Evolutionary conservation across 192 early-diverging fungal genomes (phyloP).

Genomic region (Mortierella antarctica): DNA sequence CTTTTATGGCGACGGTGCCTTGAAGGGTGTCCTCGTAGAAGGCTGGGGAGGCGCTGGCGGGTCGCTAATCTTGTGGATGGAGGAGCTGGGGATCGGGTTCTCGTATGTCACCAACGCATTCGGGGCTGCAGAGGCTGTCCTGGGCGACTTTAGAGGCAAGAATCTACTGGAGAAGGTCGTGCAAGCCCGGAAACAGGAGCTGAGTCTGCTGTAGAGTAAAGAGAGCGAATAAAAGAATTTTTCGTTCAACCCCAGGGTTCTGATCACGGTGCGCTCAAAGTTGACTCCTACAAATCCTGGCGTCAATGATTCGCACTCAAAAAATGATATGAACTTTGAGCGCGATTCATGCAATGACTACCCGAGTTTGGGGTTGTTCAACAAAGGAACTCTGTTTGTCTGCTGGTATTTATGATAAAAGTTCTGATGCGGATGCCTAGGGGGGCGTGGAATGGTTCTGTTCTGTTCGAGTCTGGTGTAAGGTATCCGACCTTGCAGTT

Average conservation of each 20-base stretch:
- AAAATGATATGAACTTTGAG: too few species aligned
- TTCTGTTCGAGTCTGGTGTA: too few species aligned
- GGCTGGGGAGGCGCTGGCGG: conserved; percentile 78
- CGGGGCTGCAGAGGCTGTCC: conserved; percentile 45
- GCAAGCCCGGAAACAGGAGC: conserved; percentile 26
- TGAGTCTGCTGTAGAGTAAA: conserved; percentile 14
- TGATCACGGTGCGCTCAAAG: too few species aligned
- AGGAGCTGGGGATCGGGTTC: conserved; percentile 64
- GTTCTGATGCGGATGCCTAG: too few species aligned
- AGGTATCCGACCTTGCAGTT: background rate
- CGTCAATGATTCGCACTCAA: too few species aligned
- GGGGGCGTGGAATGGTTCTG: too few species aligned
- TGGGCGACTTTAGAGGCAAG: conserved; percentile 68
- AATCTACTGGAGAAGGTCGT: conserved; percentile 60
- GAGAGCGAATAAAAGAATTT: background rate
- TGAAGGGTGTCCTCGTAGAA: conserved; percentile 52
- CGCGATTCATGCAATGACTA: too few species aligned
- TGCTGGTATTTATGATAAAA: too few species aligned
- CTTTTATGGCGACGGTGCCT: conserved; percentile 30
- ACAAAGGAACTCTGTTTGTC: too few species aligned
- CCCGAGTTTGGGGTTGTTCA: too few species aligned
- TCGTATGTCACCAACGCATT: conserved; percentile 68
- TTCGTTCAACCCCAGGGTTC: too few species aligned
- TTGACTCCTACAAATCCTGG: too few species aligned
- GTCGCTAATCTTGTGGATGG: conserved; percentile 66